Conservation (phyloP, 805 yeast species). For the Brettanomyces bruxellensis region DNA sequence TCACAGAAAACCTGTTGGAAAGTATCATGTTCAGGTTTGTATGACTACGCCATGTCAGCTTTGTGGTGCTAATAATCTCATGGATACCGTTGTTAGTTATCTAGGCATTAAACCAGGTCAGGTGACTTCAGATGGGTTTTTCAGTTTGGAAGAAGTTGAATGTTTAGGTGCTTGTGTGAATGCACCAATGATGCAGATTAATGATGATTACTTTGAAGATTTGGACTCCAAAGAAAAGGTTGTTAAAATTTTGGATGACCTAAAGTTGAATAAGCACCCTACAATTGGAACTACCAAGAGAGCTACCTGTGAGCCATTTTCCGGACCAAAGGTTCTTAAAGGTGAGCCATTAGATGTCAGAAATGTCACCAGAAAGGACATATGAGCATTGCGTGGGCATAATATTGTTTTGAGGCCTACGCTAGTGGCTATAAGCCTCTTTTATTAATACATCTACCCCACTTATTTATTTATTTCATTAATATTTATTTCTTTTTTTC, state of each 20-base stretch:
- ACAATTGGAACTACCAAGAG: slow-evolving; percentile 61
- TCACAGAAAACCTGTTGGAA: slow-evolving; percentile 80
- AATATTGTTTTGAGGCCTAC: too few species aligned
- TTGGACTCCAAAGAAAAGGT: slow-evolving; percentile 56
- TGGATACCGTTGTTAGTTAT: slow-evolving; percentile 55
- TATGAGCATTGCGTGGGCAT: slow-evolving; percentile 24
- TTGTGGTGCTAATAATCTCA: slow-evolving; percentile 73
- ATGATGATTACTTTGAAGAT: slow-evolving; percentile 79
- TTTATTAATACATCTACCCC: too few species aligned
- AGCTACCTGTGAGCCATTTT: slow-evolving; percentile 66
- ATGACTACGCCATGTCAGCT: slow-evolving; percentile 87
- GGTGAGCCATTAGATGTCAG: slow-evolving; percentile 63
- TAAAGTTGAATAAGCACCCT: slow-evolving; percentile 54
- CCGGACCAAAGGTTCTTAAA: slow-evolving; percentile 57
- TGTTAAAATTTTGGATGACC: slow-evolving; percentile 48
- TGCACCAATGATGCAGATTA: slow-evolving; percentile 81
- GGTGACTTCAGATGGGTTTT: slow-evolving; percentile 64
- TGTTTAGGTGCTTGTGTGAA: slow-evolving; percentile 90
- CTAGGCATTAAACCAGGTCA: slow-evolving; percentile 66
- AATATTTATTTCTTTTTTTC: too few species aligned
- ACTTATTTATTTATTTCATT: too few species aligned
- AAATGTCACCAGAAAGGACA: slow-evolving; percentile 63
- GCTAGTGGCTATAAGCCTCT: too few species aligned
- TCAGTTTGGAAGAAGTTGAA: slow-evolving; percentile 82
- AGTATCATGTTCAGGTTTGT: slow-evolving; percentile 75